These are phyloP conservation scores for Croton laevigatus DNA, from an alignment of 441 rosid genomes.

Conservation along the genomic window DNA sequence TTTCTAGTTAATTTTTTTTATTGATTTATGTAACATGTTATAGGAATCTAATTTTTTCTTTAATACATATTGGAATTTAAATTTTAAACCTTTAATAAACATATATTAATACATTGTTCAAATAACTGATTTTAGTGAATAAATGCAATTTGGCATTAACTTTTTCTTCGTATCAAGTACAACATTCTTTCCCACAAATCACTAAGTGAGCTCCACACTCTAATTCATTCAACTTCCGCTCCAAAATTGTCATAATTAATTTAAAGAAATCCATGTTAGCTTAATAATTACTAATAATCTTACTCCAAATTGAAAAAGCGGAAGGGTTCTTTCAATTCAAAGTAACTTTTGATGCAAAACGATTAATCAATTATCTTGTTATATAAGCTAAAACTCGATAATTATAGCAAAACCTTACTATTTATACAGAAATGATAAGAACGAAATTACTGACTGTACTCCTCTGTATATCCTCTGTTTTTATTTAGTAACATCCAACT, in stretches of 20 bases:
- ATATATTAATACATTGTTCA: too few species aligned
- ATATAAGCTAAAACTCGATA: not conserved
- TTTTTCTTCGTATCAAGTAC: not conserved
- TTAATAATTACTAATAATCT: not conserved
- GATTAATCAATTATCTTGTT: not conserved
- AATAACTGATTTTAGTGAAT: too few species aligned
- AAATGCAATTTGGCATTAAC: not conserved
- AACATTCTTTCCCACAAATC: not conserved
- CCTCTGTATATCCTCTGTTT: not conserved
- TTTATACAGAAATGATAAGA: not conserved
- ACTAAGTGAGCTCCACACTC: not conserved
- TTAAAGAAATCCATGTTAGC: not conserved
- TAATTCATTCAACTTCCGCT: not conserved
- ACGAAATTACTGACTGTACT: not conserved
- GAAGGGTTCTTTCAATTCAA: not conserved
- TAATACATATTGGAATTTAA: too few species aligned
- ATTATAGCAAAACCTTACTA: not conserved
- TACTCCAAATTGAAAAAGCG: not conserved
- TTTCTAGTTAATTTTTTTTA: too few species aligned
- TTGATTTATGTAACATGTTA: too few species aligned
- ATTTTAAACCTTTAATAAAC: too few species aligned
- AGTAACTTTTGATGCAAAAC: not conserved
- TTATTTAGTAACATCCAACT: not conserved
- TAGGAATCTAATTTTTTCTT: too few species aligned
- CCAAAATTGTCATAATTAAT: not conserved